Evolutionary conservation across 2,329 filamentous ascomycete genomes (phyloP).

Genomic region (Ramularia endophylla): DNA sequence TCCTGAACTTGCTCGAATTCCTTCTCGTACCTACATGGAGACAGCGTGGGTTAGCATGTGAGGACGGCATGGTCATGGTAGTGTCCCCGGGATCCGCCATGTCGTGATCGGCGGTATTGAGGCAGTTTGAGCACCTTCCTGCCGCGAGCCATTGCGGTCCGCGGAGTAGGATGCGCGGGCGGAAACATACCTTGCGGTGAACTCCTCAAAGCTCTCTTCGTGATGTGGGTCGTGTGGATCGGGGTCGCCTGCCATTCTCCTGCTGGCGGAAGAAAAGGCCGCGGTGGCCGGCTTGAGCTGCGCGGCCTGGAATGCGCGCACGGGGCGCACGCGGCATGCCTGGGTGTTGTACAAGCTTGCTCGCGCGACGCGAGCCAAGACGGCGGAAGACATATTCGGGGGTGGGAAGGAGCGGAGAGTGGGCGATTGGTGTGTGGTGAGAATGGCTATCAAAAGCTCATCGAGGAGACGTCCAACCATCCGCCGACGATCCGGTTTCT

Average conservation of each 20-base stretch:
- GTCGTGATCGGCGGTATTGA: slow-evolving; percentile 16
- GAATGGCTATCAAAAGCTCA: too few relatives aligned
- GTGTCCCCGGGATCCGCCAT: slow-evolving; percentile 2
- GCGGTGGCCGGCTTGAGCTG: slow-evolving; percentile 23
- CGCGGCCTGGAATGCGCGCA: slow-evolving; percentile 19
- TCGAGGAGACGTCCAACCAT: not conserved
- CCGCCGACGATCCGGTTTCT: too few relatives aligned
- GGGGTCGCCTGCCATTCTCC: slow-evolving; percentile 27
- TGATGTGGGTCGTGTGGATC: slow-evolving; percentile 55
- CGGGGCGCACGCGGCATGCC: slow-evolving; percentile 17
- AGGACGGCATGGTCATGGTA: not conserved
- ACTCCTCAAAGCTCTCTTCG: slow-evolving; percentile 99
- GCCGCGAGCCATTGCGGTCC: slow-evolving; percentile 13
- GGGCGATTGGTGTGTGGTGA: slow-evolving; percentile 2
- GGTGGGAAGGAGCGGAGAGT: slow-evolving; percentile 14
- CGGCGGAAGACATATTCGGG: slow-evolving; percentile 24
- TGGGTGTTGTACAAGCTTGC: slow-evolving; percentile 19
- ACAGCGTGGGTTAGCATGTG: slow-evolving; percentile 16
- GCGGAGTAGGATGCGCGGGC: slow-evolving; percentile 5
- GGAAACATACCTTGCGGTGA: slow-evolving; percentile 77
- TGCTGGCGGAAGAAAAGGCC: slow-evolving; percentile 49
- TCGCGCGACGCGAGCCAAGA: slow-evolving; percentile 24
- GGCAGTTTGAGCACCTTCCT: slow-evolving; percentile 25
- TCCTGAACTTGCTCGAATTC: slow-evolving; percentile 97
- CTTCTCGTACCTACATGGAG: slow-evolving; percentile 80